Base-by-base conservation (phyloP, 179 eudicot genomes). In the Kewa caespitosa region DNA sequence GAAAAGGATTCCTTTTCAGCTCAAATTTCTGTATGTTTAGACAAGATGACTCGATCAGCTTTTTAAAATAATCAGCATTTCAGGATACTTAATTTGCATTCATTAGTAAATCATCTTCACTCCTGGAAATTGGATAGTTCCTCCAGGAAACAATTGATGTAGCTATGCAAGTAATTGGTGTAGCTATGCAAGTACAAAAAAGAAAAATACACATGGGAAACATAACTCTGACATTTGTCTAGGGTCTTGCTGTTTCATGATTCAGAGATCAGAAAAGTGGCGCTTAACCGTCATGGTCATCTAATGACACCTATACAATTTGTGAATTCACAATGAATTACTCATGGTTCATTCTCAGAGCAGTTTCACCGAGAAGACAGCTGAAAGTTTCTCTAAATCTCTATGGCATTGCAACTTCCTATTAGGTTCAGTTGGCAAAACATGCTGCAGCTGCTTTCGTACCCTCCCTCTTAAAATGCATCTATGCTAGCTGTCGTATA, bases 1-100 rank as follows among this genome's bases (percentile, higher is more conserved):
- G 99, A 79, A 95, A 91, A 9, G 84, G 89, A 42, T 84, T 83
- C 79, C 94, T 85, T 84, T 92, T 95, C 38, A 95, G 93, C 89
- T 95, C 99, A 80, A 95, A 95, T 82, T 95, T 95, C 98, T 95
- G 89, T 74, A 68, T 18, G 75, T 66, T 67, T 52, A 64, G 12
- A 42, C 27, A 54, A 70, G 55, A 32, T 32, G 46, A 17, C 25
- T 59, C 43, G 36, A 25, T 73, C 39, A 75, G 67, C 23, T 34
- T 39, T 38, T 39, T 32, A 33, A 32, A 67, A 63, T 50, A 38
- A 73, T 54, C 33, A 41, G 4, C 73, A 68, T 55, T 38, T 0
- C 32, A 30, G 61, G 17, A 39, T n/a, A 70, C 48, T 60, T 32
- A 50, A 27, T 59, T n/a, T n/a, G n/a, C n/a, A n/a, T n/a, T 59